phyloP scores from a whole-genome alignment of 1,284 basidiomycete genomes.

The Ceratobasidium sp. region DNA sequence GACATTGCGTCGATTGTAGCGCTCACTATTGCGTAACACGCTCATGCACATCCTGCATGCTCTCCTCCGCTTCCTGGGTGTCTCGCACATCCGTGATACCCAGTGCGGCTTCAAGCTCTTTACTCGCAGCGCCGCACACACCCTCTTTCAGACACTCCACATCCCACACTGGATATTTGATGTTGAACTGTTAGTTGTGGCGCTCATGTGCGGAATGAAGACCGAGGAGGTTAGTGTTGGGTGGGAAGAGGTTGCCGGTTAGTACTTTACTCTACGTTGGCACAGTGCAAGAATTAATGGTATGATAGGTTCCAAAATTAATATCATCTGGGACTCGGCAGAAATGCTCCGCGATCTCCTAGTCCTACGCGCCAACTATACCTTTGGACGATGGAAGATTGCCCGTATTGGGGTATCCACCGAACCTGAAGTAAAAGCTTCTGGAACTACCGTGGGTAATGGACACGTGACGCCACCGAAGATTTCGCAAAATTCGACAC shows the following conservation, averaged over 20 bases:
- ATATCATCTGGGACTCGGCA: slow-evolving; percentile 80
- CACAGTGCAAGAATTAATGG: neutral
- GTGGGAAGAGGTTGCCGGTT: slow-evolving; percentile 91
- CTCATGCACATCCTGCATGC: slow-evolving; percentile 92
- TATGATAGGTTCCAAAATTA: slow-evolving; percentile 65
- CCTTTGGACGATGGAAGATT: slow-evolving; percentile 65
- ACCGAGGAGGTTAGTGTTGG: slow-evolving; percentile 85
- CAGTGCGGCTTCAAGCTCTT: slow-evolving; percentile 97
- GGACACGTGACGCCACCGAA: neutral
- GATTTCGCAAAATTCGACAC: neutral
- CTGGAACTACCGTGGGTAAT: neutral
- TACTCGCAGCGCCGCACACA: slow-evolving; percentile 75
- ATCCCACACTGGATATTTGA: slow-evolving; percentile 93
- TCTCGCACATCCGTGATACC: slow-evolving; percentile 87
- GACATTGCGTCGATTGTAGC: slow-evolving; percentile 57
- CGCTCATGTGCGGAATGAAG: slow-evolving; percentile 74
- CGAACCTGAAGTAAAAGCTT: neutral
- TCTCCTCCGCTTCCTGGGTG: slow-evolving; percentile 81
- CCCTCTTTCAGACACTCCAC: slow-evolving; percentile 84
- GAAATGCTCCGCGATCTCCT: slow-evolving; percentile 89
- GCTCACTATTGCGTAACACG: slow-evolving; percentile 84
- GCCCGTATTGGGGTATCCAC: neutral
- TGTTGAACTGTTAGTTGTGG: slow-evolving; percentile 90
- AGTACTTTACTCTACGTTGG: slow-evolving; percentile 49
- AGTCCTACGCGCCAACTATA: slow-evolving; percentile 81